Evolutionary conservation across 352 stramenopile genomes (phyloP), one percentile per base, ranked within the genome.

Genomic region (Phytophthora citricola): DNA sequence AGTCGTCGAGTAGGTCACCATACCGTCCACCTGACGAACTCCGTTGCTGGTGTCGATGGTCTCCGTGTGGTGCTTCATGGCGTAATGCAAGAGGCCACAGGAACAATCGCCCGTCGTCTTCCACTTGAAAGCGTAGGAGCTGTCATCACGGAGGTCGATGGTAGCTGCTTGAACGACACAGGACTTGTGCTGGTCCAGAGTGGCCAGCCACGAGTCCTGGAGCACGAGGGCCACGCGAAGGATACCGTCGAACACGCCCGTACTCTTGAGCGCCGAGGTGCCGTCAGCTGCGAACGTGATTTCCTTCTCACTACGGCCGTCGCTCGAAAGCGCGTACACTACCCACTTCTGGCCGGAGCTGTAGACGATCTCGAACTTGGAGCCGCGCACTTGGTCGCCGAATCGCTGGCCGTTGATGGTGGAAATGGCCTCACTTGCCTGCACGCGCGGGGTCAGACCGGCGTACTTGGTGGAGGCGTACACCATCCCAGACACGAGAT

Each of bases 401-500:
- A 64, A 45, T 3, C 60, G 26, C 26, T 75, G 58, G 26, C 75
- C 78, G 29, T 91, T 90, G 14, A 91, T 60, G 4, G 40, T 76
- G 46, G 63, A 65, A 58, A 91, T 86, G 12, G 62, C 55, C n/a
- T 76, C 56, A 43, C 20, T 75, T 5, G 74, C 77, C 12, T 78
- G 53, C 7, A 91, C 34, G 49, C 75, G 75, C 4, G 81, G 81
- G 38, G 68, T 73, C 10, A 89, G 60, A 11, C 71, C 65, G 17
- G 53, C 67, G 69, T 89, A 91, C 39, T 69, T 79, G 27, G 69
- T 75, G 1, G 81, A 83, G 12, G 71, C 45, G 65, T 89, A 90
- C 26, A 83, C 73, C 81, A 90, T 90, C n/a, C 83, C 83, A 29
- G 73, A 86, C 11, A 90, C 79, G 10, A 92, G 56, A 17, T 80